phyloP scores from a whole-genome alignment of 305 asterid species.

The Fraxinus dipetala region DNA sequence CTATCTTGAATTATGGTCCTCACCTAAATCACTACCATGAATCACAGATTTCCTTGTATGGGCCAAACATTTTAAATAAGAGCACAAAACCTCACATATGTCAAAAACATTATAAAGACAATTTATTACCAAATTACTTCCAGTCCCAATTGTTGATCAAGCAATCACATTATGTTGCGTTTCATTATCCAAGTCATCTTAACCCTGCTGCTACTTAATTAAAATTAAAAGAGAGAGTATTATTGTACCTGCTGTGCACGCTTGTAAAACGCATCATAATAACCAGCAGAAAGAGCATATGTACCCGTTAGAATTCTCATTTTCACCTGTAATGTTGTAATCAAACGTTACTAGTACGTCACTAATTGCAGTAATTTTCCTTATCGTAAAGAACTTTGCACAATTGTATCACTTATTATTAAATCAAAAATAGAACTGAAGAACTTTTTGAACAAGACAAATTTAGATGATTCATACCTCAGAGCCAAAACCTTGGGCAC shows the following conservation, averaged over 20 bases:
- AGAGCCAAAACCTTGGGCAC: conserved; percentile 87
- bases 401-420: not conserved
- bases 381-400: conserved; percentile 5
- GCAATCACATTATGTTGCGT: not conserved
- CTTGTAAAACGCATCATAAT: conserved; percentile 94
- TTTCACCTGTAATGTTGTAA: conserved; percentile 58
- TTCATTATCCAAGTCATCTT: conserved; percentile 9
- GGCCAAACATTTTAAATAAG: not conserved
- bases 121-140: conserved; percentile 7
- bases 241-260: conserved; percentile 85
- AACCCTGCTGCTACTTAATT: conserved; percentile 3
- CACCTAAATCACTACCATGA: conserved; percentile 50
- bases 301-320: conserved; percentile 96
- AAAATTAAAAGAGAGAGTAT: conserved; percentile 10
- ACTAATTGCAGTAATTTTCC: conserved; percentile 12
- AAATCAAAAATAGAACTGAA: not conserved
- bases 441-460: not conserved
- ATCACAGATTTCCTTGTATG: conserved; percentile 16
- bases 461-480: conserved; percentile 51
- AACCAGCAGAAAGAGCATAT: conserved; percentile 96
- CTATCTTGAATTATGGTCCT: conserved; percentile 70
- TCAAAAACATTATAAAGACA: conserved; percentile 12
- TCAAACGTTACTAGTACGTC: not conserved
- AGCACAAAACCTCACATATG: not conserved
- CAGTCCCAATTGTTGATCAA: not conserved